Base-by-base conservation (phyloP, 2,329 filamentous ascomycete species). In the Fusarium euwallaceae region DNA sequence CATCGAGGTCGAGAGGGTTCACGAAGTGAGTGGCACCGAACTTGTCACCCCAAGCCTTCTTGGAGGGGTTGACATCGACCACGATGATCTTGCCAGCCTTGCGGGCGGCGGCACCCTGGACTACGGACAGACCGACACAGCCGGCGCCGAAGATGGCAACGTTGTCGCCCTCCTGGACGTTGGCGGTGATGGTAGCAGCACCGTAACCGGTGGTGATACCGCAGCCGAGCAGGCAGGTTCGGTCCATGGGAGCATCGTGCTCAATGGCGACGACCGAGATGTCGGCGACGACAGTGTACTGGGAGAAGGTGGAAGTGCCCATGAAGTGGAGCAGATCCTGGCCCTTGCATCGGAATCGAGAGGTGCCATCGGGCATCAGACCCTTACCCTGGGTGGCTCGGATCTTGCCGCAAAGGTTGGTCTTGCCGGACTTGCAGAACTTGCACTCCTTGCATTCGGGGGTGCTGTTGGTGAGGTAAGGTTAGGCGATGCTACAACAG, bases 391-490 rank as follows among this genome's bases (percentile, higher is more conserved):
- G 97, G 53, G 97, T 98, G 55, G 95, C 94, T 80, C 97, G 93
- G 85, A 99, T 99, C 91, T 98, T 98, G 84, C 97, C 97, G 87
- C 96, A 98, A 69, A 98, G 93, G 87, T 98, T 98, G 81, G 96
- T 98, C 92, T 99, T 99, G 87, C 96, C 97, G 48, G 96, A 98
- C 86, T 95, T 97, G 93, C 97, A 99, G 90, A 98, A 98, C 88
- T 98, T 98, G 92, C 97, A 99, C 85, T 98, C 96, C 78, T 91
- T 89, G 88, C 97, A 98, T 88, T 98, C 96, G 76, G 97, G 97
- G 56, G 95, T 98, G 89, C 95, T 97, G 64, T 64, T 69, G 45
- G 22, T 58, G 29, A 56, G 64, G 59, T 27, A 34, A 39, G 63
- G 58, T 74, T 60, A 76, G 64, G 43, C 60, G 45, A 22, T 61